Base-by-base conservation (phyloP, 176 grass and related monocot genomes). In the Dactylis glomerata region DNA sequence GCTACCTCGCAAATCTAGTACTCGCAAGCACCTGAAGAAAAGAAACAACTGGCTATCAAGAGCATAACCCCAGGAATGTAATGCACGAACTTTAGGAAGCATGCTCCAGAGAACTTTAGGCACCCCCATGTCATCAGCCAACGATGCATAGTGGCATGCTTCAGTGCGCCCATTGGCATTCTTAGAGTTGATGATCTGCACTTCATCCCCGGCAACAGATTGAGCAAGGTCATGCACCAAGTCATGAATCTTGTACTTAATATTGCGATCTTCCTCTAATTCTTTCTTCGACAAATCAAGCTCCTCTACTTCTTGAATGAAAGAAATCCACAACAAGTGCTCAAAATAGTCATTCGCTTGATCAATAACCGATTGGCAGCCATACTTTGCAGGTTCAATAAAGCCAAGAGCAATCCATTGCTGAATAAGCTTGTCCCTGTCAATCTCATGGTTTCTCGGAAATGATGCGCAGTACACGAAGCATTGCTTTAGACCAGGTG, bases 391-490 rank as follows among this genome's bases (percentile, higher is more conserved):
- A 10, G 69, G 61, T 51, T 86, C 62, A 46, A 92, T 52, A 16
- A 95, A 92, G 10, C 86, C 86, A 83, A 92, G 90, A 75, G 93
- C 77, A 81, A 89, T 27, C 88, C 93, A 95, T 64, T 89, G 85
- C 28, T 91, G 88, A 78, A 92, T 77, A 41, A 95, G 80, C 62
- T 76, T 82, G 24, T 91, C 90, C 83, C 73, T 91, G 28, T 86
- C 73, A 65, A 93, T 87, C 58, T 89, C 91, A 77, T 70, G 63
- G 37, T 79, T 83, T 52, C 86, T 89, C 1, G 88, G 88, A 87
- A 96, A 87, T 44, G 92, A 86, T 17, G 90, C 88, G 68, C 86
- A 95, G 56, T 91, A 91, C 6, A 83, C 85, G 36, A 95, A 95
- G 73, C 88, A 95, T 28, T 88, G 80, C 80, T 95, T 95, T 10